Evolutionary conservation across 2,329 filamentous ascomycete species (phyloP), one percentile per base, ranked within the genome.

Genomic region (Pleurostoma richardsiae): DNA sequence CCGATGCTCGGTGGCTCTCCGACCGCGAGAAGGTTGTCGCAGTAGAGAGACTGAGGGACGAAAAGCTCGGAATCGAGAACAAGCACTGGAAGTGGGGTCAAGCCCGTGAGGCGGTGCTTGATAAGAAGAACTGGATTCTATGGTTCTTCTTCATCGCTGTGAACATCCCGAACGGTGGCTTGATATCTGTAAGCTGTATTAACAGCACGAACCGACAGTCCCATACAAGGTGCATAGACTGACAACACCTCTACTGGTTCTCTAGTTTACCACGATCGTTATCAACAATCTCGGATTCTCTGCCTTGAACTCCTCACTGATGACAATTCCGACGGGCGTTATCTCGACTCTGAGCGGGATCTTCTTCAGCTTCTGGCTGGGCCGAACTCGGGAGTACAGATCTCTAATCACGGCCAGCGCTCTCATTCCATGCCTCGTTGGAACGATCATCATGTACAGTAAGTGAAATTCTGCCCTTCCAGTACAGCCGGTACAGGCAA

Each of bases 281-380:
- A 75, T 79, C 54, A 54, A 75, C 49, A 72, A 73, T 1, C 73
- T 77, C 41, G 75, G 75, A 1, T 80, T 73, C 55, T 67, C 63
- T 2, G 70, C 72, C 0, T 60, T 76, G 7, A 66, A 71, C 3
- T 76, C 75, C 0, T 47, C 53, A 2, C 48, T 59, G 29, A 52
- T 63, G 30, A 52, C 55, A 7, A 52, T 61, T 26, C 59, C 60
- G 3, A 46, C 55, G 7, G 58, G 60, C 4, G 51, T 53, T 11
- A 49, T 63, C 7, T 57, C 50, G 11, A 55, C 60, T 11, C 45
- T 64, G 10, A 53, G 56, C 36, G 55, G 54, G 2, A 55, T 36
- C n/a, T 36, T 36, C 33, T 36, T 36, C 33, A 36, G 33, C 33
- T 36, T 8, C n/a, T 36, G 55, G 26, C 54, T 52, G 29, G 52